Conservation (phyloP, 164 flowering plant genomes). For the Berberis thunbergii region DNA sequence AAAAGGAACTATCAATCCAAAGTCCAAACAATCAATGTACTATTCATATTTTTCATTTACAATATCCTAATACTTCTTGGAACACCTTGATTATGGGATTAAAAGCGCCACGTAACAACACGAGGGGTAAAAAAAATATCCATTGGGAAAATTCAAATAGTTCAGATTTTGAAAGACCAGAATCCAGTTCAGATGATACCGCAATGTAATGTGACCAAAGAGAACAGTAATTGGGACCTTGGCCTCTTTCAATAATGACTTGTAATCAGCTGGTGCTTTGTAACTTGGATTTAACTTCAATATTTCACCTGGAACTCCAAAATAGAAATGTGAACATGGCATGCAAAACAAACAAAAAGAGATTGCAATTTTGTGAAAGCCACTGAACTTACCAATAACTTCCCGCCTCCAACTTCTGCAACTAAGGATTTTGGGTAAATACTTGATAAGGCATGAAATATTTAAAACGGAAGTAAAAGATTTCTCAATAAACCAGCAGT, state of each 20-base stretch:
- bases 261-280: slow-evolving; percentile 81
- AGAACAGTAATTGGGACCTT: slow-evolving; percentile 78
- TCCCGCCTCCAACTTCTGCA: slow-evolving; percentile 53
- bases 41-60: too few relatives aligned
- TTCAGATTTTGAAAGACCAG: too few relatives aligned
- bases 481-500: neutral
- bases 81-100: too few relatives aligned
- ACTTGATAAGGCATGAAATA: neutral
- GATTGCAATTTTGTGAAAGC: slow-evolving; percentile 3
- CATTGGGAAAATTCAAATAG: too few relatives aligned
- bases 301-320: slow-evolving; percentile 61
- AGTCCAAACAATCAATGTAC: too few relatives aligned
- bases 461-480: neutral
- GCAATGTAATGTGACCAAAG: slow-evolving; percentile 14
- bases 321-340: slow-evolving; percentile 4
- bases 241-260: slow-evolving; percentile 77
- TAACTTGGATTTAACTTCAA: slow-evolving; percentile 70
- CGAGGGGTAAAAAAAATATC: too few relatives aligned
- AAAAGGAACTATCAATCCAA: too few relatives aligned
- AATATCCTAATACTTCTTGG: too few relatives aligned
- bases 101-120: too few relatives aligned
- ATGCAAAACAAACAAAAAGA: slow-evolving; percentile 3
- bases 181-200: neutral
- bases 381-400: slow-evolving; percentile 52
- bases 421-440: slow-evolving; percentile 13